Conservation (phyloP, 192 early-diverging fungal genomes). For the Chytriomyces confervae region DNA sequence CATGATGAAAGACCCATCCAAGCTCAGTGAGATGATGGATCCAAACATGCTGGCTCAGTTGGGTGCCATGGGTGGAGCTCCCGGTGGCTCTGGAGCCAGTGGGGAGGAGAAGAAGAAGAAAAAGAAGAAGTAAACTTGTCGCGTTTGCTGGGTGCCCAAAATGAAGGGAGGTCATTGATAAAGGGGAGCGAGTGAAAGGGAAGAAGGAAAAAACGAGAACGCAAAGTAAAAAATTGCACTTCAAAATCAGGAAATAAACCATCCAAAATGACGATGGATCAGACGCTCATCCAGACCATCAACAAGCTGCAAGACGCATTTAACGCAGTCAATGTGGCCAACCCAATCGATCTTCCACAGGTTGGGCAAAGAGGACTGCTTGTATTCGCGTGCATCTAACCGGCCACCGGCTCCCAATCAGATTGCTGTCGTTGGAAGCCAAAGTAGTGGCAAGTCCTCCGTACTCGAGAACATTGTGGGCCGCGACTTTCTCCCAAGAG, state of each 20-base stretch:
- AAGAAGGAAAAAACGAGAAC: too few species aligned
- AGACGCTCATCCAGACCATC: conserved; percentile 33
- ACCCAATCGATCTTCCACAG: conserved; percentile 67
- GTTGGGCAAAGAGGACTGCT: conserved; percentile 63
- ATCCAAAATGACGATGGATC: conserved; percentile 27
- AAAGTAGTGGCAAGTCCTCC: conserved; percentile 85
- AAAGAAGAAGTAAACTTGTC: conserved; percentile 13
- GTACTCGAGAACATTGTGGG: conserved; percentile 98
- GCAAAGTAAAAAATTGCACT: too few species aligned
- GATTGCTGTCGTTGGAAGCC: conserved; percentile 63
- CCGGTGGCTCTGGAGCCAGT: neutral
- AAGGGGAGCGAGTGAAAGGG: too few species aligned
- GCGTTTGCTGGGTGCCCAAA: too few species aligned
- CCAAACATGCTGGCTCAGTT: neutral
- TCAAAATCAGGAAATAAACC: too few species aligned
- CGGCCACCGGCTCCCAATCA: neutral
- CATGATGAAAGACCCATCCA: conserved; percentile 73
- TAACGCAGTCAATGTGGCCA: conserved; percentile 56
- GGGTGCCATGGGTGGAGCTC: neutral
- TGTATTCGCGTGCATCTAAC: too few species aligned
- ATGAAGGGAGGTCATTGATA: too few species aligned
- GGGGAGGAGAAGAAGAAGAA: conserved; percentile 29
- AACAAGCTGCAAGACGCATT: conserved; percentile 63
- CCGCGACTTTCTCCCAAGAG: conserved; percentile 96
- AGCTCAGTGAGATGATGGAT: conserved; percentile 12